Conservation (phyloP, 1,284 basidiomycete species). For the Mycosarcoma mackinlayi region DNA sequence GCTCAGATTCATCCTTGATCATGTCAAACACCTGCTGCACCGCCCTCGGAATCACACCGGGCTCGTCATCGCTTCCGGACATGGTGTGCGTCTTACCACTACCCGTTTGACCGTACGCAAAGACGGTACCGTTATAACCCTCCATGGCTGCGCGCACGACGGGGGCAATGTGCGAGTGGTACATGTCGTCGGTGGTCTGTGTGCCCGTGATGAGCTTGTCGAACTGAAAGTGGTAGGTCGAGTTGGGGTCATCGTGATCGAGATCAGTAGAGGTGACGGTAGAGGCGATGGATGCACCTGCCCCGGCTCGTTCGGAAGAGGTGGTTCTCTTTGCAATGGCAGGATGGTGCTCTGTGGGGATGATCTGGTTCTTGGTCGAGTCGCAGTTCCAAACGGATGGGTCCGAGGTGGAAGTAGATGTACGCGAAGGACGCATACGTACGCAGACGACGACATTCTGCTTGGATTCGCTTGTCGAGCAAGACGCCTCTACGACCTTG, state of each 20-base stretch:
- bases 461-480: conserved; percentile 17
- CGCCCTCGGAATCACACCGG: conserved; percentile 92
- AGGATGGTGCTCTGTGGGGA: conserved; percentile 64
- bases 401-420: conserved; percentile 10
- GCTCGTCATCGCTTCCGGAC: conserved; percentile 81
- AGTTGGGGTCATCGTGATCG: conserved; percentile 23
- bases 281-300: conserved; percentile 14
- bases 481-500: conserved; percentile 15
- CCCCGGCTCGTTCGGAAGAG: conserved; percentile 46
- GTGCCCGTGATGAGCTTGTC: conserved; percentile 55
- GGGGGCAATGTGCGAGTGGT: conserved; percentile 71
- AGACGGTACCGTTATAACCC: conserved; percentile 93
- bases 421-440: conserved; percentile 50
- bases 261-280: conserved; percentile 17
- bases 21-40: conserved; percentile 74
- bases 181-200: conserved; percentile 63
- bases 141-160: conserved; percentile 84
- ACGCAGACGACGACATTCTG: conserved; percentile 67
- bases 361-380: conserved; percentile 42
- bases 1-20: conserved; percentile 62
- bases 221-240: conserved; percentile 64
- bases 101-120: conserved; percentile 86
- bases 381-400: conserved; percentile 56
- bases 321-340: conserved; percentile 60
- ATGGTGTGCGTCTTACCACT: conserved; percentile 82